Evolutionary conservation across 371 early-diverging fungal species (phyloP).

Genomic region (Mucor racemosus): DNA sequence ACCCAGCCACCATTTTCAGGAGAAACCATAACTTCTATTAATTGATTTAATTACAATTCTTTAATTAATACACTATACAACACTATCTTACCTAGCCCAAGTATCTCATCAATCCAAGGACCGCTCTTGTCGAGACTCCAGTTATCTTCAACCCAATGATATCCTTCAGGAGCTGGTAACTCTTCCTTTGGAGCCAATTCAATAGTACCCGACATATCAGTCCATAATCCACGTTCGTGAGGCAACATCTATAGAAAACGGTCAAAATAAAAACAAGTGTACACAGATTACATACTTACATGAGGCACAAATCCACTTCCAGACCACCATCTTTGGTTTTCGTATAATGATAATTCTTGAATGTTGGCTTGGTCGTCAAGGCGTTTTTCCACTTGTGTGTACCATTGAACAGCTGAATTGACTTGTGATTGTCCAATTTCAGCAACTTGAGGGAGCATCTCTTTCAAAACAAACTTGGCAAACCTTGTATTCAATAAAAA

Average conservation of each 20-base stretch:
- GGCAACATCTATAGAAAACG: constrained; percentile 20
- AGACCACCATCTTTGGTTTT: constrained; percentile 54
- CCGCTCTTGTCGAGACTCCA: constrained; percentile 50
- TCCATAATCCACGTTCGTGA: constrained; percentile 39
- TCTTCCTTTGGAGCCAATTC: constrained; percentile 38
- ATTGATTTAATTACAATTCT: not conserved
- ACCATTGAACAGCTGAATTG: constrained; percentile 21
- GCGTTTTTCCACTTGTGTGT: constrained; percentile 31
- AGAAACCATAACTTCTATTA: constrained; percentile 28
- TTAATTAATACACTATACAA: not conserved
- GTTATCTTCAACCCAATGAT: constrained; percentile 47
- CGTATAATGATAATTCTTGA: constrained; percentile 42
- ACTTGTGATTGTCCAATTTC: constrained; percentile 28
- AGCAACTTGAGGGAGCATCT: constrained; percentile 35
- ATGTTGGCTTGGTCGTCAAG: constrained; percentile 29
- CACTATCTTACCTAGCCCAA: constrained; percentile 39
- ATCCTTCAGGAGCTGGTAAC: constrained; percentile 43
- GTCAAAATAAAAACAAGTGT: not conserved
- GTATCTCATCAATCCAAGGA: constrained; percentile 50
- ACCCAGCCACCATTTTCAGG: constrained; percentile 45
- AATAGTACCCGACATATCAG: constrained; percentile 40
- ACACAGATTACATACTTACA: constrained; percentile 21
- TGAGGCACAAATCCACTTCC: constrained; percentile 50
- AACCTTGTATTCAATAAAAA: constrained; percentile 48
- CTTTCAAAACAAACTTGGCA: constrained; percentile 39